These are phyloP conservation scores for Epichloe sibirici DNA, from an alignment of 2,329 filamentous ascomycete genomes.

Conservation along the genomic window DNA sequence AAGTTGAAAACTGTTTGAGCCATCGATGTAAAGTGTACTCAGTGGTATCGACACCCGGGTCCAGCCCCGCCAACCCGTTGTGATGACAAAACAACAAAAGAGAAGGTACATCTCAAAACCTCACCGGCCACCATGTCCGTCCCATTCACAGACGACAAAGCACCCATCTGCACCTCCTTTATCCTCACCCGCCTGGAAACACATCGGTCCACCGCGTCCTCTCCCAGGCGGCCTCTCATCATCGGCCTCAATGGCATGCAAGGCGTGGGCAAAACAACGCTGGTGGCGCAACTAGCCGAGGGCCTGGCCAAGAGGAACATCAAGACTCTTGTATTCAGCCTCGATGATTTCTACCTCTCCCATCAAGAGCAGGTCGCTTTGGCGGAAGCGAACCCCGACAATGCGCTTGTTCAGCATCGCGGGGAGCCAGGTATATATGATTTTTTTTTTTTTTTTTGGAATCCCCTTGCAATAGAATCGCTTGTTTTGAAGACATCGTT, in stretches of 20 bases:
- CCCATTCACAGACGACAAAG: slow-evolving; percentile 61
- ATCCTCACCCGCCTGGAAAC: slow-evolving; percentile 48
- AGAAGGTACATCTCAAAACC: background rate
- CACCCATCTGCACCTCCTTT: slow-evolving; percentile 65
- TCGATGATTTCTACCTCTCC: slow-evolving; percentile 82
- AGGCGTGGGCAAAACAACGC: slow-evolving; percentile 83
- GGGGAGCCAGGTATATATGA: slow-evolving; percentile 57
- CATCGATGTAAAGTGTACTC: too few species aligned
- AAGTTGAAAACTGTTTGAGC: too few species aligned
- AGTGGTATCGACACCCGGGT: too few species aligned
- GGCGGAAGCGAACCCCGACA: slow-evolving; percentile 51
- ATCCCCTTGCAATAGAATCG: background rate
- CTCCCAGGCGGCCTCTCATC: slow-evolving; percentile 50
- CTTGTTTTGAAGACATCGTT: background rate
- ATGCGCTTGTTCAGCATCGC: slow-evolving; percentile 66
- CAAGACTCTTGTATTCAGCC: slow-evolving; percentile 62
- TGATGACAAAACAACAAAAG: background rate
- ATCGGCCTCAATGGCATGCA: slow-evolving; percentile 86
- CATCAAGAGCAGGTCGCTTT: slow-evolving; percentile 56
- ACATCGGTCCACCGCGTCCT: slow-evolving; percentile 28
- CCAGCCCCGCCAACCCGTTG: too few species aligned
- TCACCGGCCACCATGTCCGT: background rate
- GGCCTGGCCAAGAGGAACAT: slow-evolving; percentile 45
- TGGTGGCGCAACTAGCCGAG: slow-evolving; percentile 55
- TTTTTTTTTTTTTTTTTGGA: background rate